phyloP scores from a whole-genome alignment of 345 rosid genomes.

The Lepidium aucheri region DNA sequence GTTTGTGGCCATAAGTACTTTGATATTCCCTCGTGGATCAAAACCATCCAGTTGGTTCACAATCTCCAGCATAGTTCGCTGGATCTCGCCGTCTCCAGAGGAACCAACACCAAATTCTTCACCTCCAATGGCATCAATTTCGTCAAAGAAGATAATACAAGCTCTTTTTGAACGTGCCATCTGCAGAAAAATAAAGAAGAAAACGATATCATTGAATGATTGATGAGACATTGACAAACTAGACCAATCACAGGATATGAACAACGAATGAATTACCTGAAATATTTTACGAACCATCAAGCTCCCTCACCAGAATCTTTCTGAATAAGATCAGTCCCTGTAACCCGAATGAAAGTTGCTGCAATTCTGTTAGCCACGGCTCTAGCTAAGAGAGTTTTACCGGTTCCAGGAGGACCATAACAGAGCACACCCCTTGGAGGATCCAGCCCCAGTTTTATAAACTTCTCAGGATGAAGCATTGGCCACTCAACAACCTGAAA shows the following conservation, averaged over 20 bases:
- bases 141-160: conserved; percentile 81
- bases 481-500: neutral
- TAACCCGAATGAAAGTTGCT: neutral
- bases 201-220: neutral
- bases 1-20: conserved; percentile 85
- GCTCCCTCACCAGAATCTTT: neutral
- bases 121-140: conserved; percentile 82
- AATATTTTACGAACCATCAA: neutral
- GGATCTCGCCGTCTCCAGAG: conserved; percentile 65
- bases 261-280: neutral
- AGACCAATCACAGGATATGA: neutral
- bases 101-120: conserved; percentile 76
- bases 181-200: conserved; percentile 21
- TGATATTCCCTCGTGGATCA: conserved; percentile 80
- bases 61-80: conserved; percentile 77
- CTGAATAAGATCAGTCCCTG: neutral
- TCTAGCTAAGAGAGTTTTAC: neutral
- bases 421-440: neutral
- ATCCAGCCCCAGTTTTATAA: neutral
- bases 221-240: neutral
- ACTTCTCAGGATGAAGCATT: neutral
- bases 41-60: conserved; percentile 89
- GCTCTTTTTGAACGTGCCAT: conserved; percentile 91
- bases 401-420: neutral
- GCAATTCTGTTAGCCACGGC: neutral